phyloP scores from a whole-genome alignment of 108 stramenopile genomes.

The Ochromonas danica region DNA sequence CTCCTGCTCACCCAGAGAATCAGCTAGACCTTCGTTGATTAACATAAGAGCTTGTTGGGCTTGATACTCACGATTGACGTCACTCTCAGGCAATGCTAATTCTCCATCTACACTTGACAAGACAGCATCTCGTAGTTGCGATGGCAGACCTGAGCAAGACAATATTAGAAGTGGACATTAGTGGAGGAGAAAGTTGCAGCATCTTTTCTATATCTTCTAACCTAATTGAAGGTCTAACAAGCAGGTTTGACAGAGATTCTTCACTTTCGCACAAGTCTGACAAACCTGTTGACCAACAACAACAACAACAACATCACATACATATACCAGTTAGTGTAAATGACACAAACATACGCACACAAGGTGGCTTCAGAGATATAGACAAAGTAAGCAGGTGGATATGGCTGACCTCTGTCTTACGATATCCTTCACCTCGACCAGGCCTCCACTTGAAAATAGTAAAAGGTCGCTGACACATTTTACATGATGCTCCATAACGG shows the following conservation, averaged over 20 bases:
- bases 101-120: background rate
- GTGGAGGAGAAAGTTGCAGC: background rate
- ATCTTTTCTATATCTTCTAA: conserved; percentile 79
- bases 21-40: background rate
- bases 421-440: conserved; percentile 86
- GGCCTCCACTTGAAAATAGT: conserved; percentile 97
- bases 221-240: conserved; percentile 96
- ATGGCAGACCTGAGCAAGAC: background rate
- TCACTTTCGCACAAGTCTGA: conserved; percentile 84
- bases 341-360: background rate
- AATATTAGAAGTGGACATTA: background rate
- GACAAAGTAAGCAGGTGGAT: too few species aligned
- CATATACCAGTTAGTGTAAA: background rate
- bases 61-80: background rate
- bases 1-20: background rate
- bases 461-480: conserved; percentile 90
- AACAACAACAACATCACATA: background rate
- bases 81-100: background rate
- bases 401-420: conserved; percentile 62
- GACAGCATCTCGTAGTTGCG: conserved; percentile 18
- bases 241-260: conserved; percentile 98
- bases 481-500: conserved; percentile 76
- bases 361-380: too few species aligned
- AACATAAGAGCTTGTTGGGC: background rate
- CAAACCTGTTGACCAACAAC: conserved; percentile 77